Conservation (phyloP, 202 grass and related monocot genomes). For the Carex sylvatica region DNA sequence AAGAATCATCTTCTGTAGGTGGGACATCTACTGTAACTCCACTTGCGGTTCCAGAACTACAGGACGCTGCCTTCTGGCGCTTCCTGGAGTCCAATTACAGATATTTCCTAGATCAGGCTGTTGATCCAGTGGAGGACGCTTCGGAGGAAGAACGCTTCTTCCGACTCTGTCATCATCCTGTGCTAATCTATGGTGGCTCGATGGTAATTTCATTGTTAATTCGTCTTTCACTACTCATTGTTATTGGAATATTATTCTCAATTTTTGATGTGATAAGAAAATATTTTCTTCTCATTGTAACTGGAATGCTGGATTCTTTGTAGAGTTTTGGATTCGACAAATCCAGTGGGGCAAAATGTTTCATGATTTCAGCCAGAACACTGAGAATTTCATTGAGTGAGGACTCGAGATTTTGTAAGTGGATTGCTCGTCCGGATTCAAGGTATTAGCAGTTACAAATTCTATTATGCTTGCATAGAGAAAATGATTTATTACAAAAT, state of each 20-base stretch:
- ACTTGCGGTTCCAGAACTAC: neutral
- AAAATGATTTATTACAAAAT: too few relatives aligned
- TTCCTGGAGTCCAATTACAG: conserved; percentile 53
- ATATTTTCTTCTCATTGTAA: neutral
- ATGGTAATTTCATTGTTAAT: conserved; percentile 35
- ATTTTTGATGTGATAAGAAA: neutral
- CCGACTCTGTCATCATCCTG: conserved; percentile 49
- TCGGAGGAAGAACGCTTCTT: conserved; percentile 71
- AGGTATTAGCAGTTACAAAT: conserved; percentile 22
- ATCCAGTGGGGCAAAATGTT: neutral
- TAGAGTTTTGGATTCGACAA: neutral
- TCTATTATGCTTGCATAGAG: too few relatives aligned
- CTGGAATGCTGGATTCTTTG: neutral
- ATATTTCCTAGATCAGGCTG: conserved; percentile 44
- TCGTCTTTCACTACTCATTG: neutral
- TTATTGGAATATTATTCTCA: neutral
- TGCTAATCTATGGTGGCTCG: conserved; percentile 56
- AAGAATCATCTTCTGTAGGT: neutral
- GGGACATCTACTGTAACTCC: neutral
- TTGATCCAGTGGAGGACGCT: neutral
- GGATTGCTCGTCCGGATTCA: conserved; percentile 40
- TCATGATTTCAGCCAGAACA: conserved; percentile 22
- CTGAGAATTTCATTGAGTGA: conserved; percentile 49
- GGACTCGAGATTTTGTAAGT: conserved; percentile 32
- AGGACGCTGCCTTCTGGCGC: neutral